A percentile compares a stretch with the other conserved stretches of the same genome.
Conservation (phyloP, 2,329 filamentous ascomycete species). For the Dactylonectria macrodidyma region DNA sequence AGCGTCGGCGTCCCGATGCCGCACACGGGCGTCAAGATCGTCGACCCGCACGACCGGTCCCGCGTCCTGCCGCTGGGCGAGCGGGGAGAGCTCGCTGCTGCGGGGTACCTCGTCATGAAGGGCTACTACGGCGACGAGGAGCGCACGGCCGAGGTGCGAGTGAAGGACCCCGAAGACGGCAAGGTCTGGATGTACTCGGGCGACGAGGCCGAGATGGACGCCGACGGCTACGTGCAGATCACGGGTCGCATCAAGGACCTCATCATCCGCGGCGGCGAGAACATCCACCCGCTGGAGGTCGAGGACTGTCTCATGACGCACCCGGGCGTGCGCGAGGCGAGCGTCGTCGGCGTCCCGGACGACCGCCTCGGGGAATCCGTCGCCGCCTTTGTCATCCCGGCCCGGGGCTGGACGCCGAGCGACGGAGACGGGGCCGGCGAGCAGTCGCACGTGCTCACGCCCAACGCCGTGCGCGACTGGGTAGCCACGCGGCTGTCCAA, state of each 20-base stretch:
- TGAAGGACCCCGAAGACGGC: slow-evolving; percentile 60
- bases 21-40: slow-evolving; percentile 84
- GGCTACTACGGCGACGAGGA: slow-evolving; percentile 86
- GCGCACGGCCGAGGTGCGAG: slow-evolving; percentile 77
- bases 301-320: slow-evolving; percentile 89
- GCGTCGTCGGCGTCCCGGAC: slow-evolving; percentile 88
- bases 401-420: slow-evolving; percentile 46
- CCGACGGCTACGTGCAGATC: slow-evolving; percentile 87
- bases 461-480: slow-evolving; percentile 78
- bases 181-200: slow-evolving; percentile 92
- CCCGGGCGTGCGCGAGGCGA: slow-evolving; percentile 79
- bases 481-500: slow-evolving; percentile 77
- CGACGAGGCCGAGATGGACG: slow-evolving; percentile 90
- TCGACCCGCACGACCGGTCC: slow-evolving; percentile 74
- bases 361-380: slow-evolving; percentile 89
- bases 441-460: slow-evolving; percentile 58
- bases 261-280: slow-evolving; percentile 95
- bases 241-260: slow-evolving; percentile 95
- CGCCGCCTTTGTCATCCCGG: slow-evolving; percentile 82
- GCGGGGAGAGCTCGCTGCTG: slow-evolving; percentile 85
- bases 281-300: slow-evolving; percentile 94
- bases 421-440: slow-evolving; percentile 44
- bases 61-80: slow-evolving; percentile 74
- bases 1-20: slow-evolving; percentile 87
- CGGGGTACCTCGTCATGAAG: slow-evolving; percentile 91